Evolutionary conservation across 352 stramenopile genomes (phyloP).

Genomic region (Bremia lactucae): DNA sequence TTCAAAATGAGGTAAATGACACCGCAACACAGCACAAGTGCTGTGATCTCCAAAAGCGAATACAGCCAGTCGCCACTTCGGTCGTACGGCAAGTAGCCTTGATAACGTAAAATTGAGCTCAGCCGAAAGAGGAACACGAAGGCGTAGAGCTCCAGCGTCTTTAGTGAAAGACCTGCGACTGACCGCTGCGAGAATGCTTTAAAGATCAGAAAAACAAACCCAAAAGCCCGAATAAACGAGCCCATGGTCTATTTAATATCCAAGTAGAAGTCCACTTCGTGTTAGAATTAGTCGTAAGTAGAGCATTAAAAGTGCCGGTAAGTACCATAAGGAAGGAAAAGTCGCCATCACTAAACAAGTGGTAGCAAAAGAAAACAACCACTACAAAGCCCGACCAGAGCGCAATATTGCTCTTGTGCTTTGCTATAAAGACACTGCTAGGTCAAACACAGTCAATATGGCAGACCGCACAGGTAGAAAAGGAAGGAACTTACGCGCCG

Average conservation of each 20-base stretch:
- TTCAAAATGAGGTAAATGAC: slow-evolving; percentile 88
- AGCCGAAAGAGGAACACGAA: slow-evolving; percentile 95
- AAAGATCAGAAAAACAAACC: slow-evolving; percentile 89
- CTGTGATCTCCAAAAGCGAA: slow-evolving; percentile 91
- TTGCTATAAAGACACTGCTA: slow-evolving; percentile 54
- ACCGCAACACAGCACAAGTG: slow-evolving; percentile 77
- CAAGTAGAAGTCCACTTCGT: neutral
- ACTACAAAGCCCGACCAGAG: slow-evolving; percentile 94
- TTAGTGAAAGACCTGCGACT: slow-evolving; percentile 90
- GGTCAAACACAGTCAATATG: neutral
- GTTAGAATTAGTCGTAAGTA: too few species aligned
- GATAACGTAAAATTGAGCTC: slow-evolving; percentile 94
- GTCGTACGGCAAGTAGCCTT: slow-evolving; percentile 91
- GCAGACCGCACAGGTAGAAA: neutral
- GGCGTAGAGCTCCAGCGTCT: slow-evolving; percentile 95
- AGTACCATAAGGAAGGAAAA: slow-evolving; percentile 97
- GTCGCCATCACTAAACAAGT: slow-evolving; percentile 94
- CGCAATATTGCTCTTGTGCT: slow-evolving; percentile 92
- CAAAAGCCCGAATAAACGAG: slow-evolving; percentile 84
- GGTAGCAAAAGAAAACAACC: slow-evolving; percentile 91
- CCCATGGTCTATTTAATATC: slow-evolving; percentile 66
- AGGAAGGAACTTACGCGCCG: slow-evolving; percentile 29
- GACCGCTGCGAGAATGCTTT: slow-evolving; percentile 90
- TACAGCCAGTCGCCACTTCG: slow-evolving; percentile 97
- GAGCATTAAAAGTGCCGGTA: too few species aligned